phyloP scores from a whole-genome alignment of 139 green algal genomes.

The Astrephomene gubernaculifera region DNA sequence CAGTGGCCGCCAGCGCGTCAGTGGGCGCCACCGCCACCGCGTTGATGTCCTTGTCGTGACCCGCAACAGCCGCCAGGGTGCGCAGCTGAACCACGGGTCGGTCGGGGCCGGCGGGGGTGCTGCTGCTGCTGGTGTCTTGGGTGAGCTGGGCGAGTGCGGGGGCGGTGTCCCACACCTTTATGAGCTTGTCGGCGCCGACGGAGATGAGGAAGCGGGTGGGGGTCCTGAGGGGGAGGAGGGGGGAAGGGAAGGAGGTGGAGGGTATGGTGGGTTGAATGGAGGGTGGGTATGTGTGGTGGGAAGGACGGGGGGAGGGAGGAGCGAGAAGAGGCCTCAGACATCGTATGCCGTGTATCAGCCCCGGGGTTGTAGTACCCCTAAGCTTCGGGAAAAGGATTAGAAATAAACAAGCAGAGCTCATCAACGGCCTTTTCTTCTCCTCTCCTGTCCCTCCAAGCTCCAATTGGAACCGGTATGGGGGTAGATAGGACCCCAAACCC shows the following conservation, averaged over 20 bases:
- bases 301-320: no score
- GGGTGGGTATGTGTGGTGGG: no score
- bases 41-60: constrained; percentile 99
- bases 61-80: constrained; percentile 80
- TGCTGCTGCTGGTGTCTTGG: constrained; percentile 18
- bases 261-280: no score
- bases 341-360: no score
- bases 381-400: no score
- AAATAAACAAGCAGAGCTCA: no score
- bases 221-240: neutral
- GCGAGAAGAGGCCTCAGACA: neutral
- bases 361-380: no score
- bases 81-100: constrained; percentile 6
- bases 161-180: constrained; percentile 88
- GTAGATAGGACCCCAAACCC: no score
- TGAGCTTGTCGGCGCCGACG: constrained; percentile 88
- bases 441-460: no score
- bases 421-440: no score
- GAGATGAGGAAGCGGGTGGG: constrained; percentile 74
- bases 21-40: constrained; percentile 89
- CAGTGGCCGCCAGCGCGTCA: constrained; percentile 78
- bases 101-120: neutral
- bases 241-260: neutral
- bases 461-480: no score
- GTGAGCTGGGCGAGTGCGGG: constrained; percentile 6